phyloP scores from a whole-genome alignment of 2,329 filamentous ascomycete genomes.

The Fusarium sarcochroum region DNA sequence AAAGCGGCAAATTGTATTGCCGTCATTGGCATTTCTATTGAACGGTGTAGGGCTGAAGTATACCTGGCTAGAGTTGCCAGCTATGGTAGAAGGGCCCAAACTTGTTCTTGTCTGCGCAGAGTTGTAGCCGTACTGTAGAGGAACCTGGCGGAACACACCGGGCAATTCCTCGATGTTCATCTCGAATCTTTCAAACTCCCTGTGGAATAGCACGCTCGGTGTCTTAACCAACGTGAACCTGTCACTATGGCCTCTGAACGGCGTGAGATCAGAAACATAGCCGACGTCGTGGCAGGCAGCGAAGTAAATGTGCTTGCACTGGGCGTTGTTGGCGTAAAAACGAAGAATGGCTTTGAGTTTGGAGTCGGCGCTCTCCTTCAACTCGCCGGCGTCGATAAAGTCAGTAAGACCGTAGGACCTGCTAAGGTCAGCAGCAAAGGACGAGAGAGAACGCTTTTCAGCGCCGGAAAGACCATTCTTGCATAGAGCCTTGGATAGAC shows the following conservation, averaged over 20 bases:
- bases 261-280: constrained; percentile 67
- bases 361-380: constrained; percentile 71
- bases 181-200: constrained; percentile 66
- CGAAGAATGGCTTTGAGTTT: constrained; percentile 67
- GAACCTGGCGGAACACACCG: constrained; percentile 64
- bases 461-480: constrained; percentile 62
- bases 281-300: constrained; percentile 71
- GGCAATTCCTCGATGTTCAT: constrained; percentile 66
- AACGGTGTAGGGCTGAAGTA: constrained; percentile 8
- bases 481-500: constrained; percentile 64
- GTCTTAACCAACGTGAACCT: constrained; percentile 68
- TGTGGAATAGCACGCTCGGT: constrained; percentile 61
- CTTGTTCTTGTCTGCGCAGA: constrained; percentile 6
- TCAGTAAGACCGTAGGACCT: constrained; percentile 70
- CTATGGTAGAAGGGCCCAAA: neutral
- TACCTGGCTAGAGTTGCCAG: neutral
- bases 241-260: constrained; percentile 63
- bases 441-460: constrained; percentile 68
- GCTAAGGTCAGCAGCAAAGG: constrained; percentile 70
- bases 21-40: constrained; percentile 21
- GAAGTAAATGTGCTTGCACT: constrained; percentile 76
- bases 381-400: constrained; percentile 72
- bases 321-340: constrained; percentile 68
- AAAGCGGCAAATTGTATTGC: constrained; percentile 33
- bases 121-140: constrained; percentile 45